Evolutionary conservation across 805 yeast genomes (phyloP), one percentile per base, ranked within the genome.

Genomic region (Ogataea nakhonphanomensis): DNA sequence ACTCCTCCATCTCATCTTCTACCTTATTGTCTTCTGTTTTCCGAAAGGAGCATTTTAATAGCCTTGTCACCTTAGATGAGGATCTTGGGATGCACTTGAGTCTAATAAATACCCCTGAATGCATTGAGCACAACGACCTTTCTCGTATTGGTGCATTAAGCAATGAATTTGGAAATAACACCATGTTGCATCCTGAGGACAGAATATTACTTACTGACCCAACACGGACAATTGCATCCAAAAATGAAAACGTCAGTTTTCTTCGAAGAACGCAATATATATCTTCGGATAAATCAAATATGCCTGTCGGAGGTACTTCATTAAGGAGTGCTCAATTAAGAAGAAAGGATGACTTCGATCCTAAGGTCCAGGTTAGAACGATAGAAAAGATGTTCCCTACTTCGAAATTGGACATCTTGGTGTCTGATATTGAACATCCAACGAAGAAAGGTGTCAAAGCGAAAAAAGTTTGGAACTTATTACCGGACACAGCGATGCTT

Each of bases 241-340:
- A 58, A 32, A 51, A 58, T 8, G 61, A 59, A 22, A 44, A 42
- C 29, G 69, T 65, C 20, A 55, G 65, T n/a, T 90, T 91, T 65
- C 72, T 91, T 59, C 81, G 97, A 67, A 80, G 98, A 67, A 91
- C 99, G 0, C 98, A 93, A 59, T 91, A 91, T 60, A 84, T 88
- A 44, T 76, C 95, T 8, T 78, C 84, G 26, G 81, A 78, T 37
- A 72, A 72, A 7, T 10, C 9, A 14, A 11, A 8, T 10, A 9
- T 25, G 11, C 30, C 37, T 7, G 4, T 17, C 11, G 8, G 33
- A 23, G 31, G 15, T 7, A 13, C 35, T 3, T 27, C 35, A 5
- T 15, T 29, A 21, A 13, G 20, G 11, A 21, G 15, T 10, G 14
- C 33, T 7, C 32, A 33, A 8, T 10, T 48, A 25, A 57, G 55